A percentile compares a stretch with the other conserved stretches of the same genome.
These are phyloP conservation scores for Pelargonium citronellum DNA, from an alignment of 441 rosid genomes.

Conservation along the genomic window DNA sequence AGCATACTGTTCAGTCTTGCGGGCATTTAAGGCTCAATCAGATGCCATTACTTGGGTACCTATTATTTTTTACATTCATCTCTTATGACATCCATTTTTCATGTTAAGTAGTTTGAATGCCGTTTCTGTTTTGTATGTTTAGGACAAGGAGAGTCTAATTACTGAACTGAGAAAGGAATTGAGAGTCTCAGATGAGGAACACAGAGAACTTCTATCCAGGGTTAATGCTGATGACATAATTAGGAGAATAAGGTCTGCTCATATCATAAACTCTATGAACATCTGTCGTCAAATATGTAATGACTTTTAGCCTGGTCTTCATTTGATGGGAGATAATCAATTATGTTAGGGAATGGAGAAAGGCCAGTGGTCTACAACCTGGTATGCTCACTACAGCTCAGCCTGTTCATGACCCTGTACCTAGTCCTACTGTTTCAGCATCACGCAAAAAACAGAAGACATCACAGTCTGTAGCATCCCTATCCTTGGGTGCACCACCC, in stretches of 20 bases:
- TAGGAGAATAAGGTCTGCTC: constrained; percentile 73
- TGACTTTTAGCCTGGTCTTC: constrained; percentile 22
- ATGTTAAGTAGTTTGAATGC: constrained; percentile 12
- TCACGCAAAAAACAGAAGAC: constrained; percentile 90
- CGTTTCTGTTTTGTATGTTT: constrained; percentile 18
- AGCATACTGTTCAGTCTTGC: constrained; percentile 77
- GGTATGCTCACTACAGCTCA: constrained; percentile 59
- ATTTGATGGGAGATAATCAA: constrained; percentile 25
- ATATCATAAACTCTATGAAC: constrained; percentile 18
- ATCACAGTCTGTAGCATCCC: constrained; percentile 78
- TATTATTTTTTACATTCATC: constrained; percentile 9
- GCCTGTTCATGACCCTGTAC: constrained; percentile 57
- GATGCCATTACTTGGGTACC: constrained; percentile 96
- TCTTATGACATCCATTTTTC: background rate
- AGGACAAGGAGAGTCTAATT: constrained; percentile 96
- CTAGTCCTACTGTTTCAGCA: constrained; percentile 90
- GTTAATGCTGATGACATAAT: constrained; percentile 86
- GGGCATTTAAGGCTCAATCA: constrained; percentile 98
- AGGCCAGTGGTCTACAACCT: constrained; percentile 57
- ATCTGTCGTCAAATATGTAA: constrained; percentile 14
- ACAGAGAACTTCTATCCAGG: constrained; percentile 74
- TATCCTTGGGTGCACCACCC: constrained; percentile 78
- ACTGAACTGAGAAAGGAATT: constrained; percentile 95
- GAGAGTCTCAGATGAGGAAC: constrained; percentile 97
- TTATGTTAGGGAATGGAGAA: constrained; percentile 90